A percentile compares a stretch with the other conserved stretches of the same genome.
Evolutionary conservation across 2,329 filamentous ascomycete species (phyloP).

Genomic region (Pseudogymnoascus sp.): DNA sequence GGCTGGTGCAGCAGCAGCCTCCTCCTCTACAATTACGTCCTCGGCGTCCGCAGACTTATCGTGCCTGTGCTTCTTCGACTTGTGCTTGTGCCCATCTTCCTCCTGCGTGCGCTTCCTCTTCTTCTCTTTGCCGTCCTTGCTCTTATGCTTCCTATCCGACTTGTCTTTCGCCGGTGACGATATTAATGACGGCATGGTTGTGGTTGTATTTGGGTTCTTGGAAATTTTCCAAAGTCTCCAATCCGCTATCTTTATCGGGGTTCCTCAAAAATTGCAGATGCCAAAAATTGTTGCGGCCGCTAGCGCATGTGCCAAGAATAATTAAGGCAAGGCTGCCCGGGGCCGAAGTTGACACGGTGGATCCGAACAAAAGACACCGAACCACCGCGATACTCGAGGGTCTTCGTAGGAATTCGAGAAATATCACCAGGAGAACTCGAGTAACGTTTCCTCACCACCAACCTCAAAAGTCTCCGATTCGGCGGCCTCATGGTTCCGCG

Average conservation of each 20-base stretch:
- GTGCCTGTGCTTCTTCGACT: constrained; percentile 37
- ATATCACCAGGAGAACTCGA: neutral
- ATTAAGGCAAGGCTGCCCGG: constrained; percentile 19
- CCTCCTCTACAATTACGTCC: constrained; percentile 11
- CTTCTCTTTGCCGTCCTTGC: constrained; percentile 32
- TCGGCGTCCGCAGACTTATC: constrained; percentile 36
- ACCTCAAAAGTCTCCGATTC: neutral
- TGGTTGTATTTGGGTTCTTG: neutral
- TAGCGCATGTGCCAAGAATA: constrained; percentile 13
- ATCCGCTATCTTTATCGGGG: constrained; percentile 8
- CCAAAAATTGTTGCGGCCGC: constrained; percentile 18
- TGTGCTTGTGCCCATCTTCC: constrained; percentile 37
- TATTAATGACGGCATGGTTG: constrained; percentile 14
- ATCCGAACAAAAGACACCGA: constrained; percentile 2
- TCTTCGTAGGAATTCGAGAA: neutral
- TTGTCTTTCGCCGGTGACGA: constrained; percentile 19
- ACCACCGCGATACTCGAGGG: neutral
- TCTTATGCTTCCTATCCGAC: constrained; percentile 28
- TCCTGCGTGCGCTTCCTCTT: constrained; percentile 32
- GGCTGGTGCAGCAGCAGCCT: constrained; percentile 10
- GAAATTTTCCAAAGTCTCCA: neutral
- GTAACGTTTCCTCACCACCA: neutral
- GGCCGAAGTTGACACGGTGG: neutral
- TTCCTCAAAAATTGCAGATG: constrained; percentile 10
- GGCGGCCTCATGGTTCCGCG: neutral